Evolutionary conservation across 2,329 filamentous ascomycete species (phyloP), one percentile per base, ranked within the genome.

Genomic region (Pseudogymnoascus sp.): DNA sequence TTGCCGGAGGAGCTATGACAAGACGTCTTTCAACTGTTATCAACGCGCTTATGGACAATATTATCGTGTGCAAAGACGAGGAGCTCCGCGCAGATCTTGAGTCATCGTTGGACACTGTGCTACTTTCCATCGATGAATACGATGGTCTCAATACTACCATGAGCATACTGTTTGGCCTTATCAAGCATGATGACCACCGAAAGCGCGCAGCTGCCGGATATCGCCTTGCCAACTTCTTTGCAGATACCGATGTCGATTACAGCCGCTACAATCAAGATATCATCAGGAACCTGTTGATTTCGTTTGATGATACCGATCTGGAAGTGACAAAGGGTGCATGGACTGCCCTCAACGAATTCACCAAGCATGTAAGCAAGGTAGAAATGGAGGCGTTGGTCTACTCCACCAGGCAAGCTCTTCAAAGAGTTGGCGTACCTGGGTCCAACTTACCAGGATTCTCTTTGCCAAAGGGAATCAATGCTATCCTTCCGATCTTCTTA

Each of bases 211-310:
- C 84, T 60, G 92, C 91, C 8, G 90, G 90, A 57, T 79, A 81
- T 43, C 92, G 96, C 70, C 78, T 99, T 62, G 86, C 88, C 63
- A 90, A 85, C 64, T 99, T 97, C 82, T 97, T 97, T 72, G 79
- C 86, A 0, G 80, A 85, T 59, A 83, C 90, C 7, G 84, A 88
- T 22, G 82, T 96, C 28, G 94, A 99, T 76, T 97, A 95, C 75
- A 96, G 93, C 28, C 84, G 93, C 58, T 99, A 97, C 79, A 92
- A 97, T 74, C 92, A 93, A 71, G 93, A 99, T 70, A 88, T 99
- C 60, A 91, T 99, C 70, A 89, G 93, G 12, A 88, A 90, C 3
- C 78, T 99, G 60, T 84, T 99, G 61, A 89, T 96, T 66, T 92
- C 91, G 0, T 99, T 99, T 71, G 92, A 94, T 70, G 94, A 99